Conservation (phyloP, 352 stramenopile genomes). For the Phytophthora ohioensis region DNA sequence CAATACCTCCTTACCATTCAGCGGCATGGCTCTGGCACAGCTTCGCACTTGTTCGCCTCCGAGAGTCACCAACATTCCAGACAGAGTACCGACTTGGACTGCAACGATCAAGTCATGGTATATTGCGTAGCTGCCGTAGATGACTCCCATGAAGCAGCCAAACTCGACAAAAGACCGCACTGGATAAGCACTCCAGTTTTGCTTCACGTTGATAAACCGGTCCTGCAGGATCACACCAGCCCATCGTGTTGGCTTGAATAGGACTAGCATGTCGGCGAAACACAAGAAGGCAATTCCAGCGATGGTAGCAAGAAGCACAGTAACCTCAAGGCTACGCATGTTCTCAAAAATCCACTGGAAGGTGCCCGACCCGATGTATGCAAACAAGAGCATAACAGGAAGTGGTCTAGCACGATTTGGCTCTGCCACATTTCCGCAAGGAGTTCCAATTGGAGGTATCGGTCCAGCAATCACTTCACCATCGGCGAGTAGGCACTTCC, state of each 20-base stretch:
- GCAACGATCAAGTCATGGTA: constrained; percentile 82
- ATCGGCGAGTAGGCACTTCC: constrained; percentile 35
- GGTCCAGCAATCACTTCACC: constrained; percentile 27
- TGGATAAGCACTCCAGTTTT: constrained; percentile 80
- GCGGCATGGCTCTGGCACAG: constrained; percentile 52
- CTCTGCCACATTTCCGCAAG: constrained; percentile 15
- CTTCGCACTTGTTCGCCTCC: constrained; percentile 81
- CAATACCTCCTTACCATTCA: constrained; percentile 44
- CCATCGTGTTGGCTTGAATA: constrained; percentile 70
- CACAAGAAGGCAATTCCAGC: constrained; percentile 88
- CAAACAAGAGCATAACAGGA: constrained; percentile 80
- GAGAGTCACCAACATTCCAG: constrained; percentile 81
- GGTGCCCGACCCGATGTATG: constrained; percentile 86
- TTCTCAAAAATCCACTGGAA: constrained; percentile 93
- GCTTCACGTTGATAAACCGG: constrained; percentile 73
- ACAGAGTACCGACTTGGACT: constrained; percentile 85
- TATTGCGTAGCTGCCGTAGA: constrained; percentile 89
- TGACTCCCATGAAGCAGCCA: constrained; percentile 87
- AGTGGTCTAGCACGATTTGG: constrained; percentile 40
- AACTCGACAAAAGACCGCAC: constrained; percentile 88
- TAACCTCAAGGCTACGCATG: constrained; percentile 86
- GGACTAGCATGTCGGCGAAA: constrained; percentile 71
- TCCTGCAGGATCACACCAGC: constrained; percentile 88
- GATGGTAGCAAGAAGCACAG: constrained; percentile 75
- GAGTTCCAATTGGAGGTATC: constrained; percentile 32